phyloP scores from a whole-genome alignment of 1,284 basidiomycete species.

The Trichosporon faecale region DNA sequence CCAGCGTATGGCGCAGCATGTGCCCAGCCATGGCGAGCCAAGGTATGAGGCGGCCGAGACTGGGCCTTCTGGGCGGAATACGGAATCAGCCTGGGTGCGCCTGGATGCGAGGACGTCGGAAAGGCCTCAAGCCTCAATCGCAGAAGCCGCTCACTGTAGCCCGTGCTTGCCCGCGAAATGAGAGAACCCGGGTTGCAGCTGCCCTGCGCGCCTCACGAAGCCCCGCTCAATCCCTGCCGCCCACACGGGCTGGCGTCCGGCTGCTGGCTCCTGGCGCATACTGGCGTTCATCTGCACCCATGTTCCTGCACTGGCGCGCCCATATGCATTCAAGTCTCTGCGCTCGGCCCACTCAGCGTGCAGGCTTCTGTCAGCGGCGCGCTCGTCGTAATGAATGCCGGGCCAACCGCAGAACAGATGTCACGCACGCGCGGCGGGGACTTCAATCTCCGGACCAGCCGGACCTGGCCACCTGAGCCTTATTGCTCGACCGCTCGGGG shows the following conservation, averaged over 20 bases:
- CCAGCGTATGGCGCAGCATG: too few species aligned
- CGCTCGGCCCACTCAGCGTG: not conserved
- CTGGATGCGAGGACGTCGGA: too few species aligned
- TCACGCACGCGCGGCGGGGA: not conserved
- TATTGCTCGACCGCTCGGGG: not conserved
- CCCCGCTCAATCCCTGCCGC: too few species aligned
- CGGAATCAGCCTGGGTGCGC: too few species aligned
- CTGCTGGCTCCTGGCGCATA: not conserved
- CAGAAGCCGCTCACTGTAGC: not conserved
- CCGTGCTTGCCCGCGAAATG: not conserved
- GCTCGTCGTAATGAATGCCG: not conserved
- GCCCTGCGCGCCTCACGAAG: too few species aligned
- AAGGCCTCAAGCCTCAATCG: too few species aligned
- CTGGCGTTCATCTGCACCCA: not conserved
- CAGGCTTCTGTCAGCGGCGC: not conserved
- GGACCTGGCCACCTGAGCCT: too few species aligned
- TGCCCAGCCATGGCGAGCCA: too few species aligned
- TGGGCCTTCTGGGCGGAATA: too few species aligned
- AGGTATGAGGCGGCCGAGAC: too few species aligned
- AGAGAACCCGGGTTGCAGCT: not conserved
- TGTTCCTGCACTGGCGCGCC: too few species aligned
- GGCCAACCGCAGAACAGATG: not conserved
- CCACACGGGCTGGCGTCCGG: not conserved
- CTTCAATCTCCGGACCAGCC: not conserved
- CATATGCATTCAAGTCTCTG: not conserved